These are phyloP conservation scores for Plectosphaerella sp. DNA, from an alignment of 2,329 filamentous ascomycete genomes.

Conservation along the genomic window DNA sequence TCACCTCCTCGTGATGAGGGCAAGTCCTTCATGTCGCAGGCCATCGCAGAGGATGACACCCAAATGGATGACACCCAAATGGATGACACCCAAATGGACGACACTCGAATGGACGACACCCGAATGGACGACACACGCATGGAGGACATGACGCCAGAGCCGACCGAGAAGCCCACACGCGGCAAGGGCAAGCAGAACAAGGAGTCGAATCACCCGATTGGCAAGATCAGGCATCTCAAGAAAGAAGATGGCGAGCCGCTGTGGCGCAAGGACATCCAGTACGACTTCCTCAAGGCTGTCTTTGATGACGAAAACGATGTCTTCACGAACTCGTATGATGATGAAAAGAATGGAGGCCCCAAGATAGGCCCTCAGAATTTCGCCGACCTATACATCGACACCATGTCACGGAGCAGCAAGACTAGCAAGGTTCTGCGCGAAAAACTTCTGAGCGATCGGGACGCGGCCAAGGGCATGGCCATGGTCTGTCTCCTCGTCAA, in stretches of 20 bases:
- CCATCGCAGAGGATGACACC: conserved; percentile 30
- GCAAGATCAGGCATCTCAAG: conserved; percentile 80
- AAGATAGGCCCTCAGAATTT: conserved; percentile 57
- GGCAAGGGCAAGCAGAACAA: conserved; percentile 29
- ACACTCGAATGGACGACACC: conserved; percentile 21
- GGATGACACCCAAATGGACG: conserved; percentile 22
- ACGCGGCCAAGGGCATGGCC: conserved; percentile 94
- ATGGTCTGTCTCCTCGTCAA: conserved; percentile 99
- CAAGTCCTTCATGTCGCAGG: conserved; percentile 43
- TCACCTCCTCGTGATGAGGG: conserved; percentile 35
- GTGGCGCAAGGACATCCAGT: conserved; percentile 85
- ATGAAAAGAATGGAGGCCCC: no score
- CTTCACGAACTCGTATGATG: conserved; percentile 89
- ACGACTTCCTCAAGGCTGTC: conserved; percentile 75
- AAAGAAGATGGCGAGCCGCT: conserved; percentile 85
- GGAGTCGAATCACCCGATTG: conserved; percentile 35
- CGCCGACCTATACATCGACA: conserved; percentile 95
- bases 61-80: conserved; percentile 22
- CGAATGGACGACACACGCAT: conserved; percentile 21
- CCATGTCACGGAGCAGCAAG: conserved; percentile 98
- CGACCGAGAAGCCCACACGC: conserved; percentile 31
- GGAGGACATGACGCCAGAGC: conserved; percentile 38
- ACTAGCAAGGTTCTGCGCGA: conserved; percentile 98
- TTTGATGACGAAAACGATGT: conserved; percentile 71
- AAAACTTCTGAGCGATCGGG: conserved; percentile 87